phyloP scores from a whole-genome alignment of 768 basidiomycete species.

The Leccinum uliginosum region DNA sequence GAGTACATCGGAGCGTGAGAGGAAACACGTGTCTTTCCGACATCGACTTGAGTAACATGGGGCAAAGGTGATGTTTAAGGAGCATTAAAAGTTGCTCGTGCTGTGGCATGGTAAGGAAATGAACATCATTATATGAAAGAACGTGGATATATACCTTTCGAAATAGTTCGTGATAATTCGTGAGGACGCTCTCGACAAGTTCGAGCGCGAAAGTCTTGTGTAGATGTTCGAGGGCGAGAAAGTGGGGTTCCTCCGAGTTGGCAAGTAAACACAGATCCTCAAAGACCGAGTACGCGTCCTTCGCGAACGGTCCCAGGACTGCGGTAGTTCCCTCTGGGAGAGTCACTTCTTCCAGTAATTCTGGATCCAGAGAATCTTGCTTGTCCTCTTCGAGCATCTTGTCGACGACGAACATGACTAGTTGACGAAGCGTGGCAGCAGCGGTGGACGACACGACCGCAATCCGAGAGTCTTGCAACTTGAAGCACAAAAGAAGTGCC shows the following conservation, averaged over 20 bases:
- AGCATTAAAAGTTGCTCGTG: constrained; percentile 81
- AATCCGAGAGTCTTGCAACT: constrained; percentile 90
- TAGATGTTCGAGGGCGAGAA: constrained; percentile 76
- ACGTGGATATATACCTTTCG: constrained; percentile 46
- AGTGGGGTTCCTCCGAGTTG: constrained; percentile 72
- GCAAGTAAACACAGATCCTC: constrained; percentile 91
- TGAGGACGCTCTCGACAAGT: constrained; percentile 92
- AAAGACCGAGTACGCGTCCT: constrained; percentile 84
- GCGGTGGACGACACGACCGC: constrained; percentile 97
- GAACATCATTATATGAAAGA: neutral
- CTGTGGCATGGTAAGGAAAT: constrained; percentile 34
- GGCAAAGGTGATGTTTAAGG: constrained; percentile 86
- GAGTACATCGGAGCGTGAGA: constrained; percentile 82
- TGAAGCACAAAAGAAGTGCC: constrained; percentile 93
- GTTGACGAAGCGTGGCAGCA: constrained; percentile 90
- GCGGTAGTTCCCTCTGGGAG: constrained; percentile 70
- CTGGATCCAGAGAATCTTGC: constrained; percentile 26
- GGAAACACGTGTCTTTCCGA: constrained; percentile 84
- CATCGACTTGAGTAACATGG: constrained; percentile 79
- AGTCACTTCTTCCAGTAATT: constrained; percentile 35
- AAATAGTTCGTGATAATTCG: constrained; percentile 86
- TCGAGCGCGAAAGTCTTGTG: constrained; percentile 97
- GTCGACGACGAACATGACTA: constrained; percentile 98
- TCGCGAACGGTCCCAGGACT: constrained; percentile 65
- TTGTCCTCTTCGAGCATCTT: constrained; percentile 82